phyloP scores from a whole-genome alignment of 1,284 basidiomycete species.

The Malassezia vespertilionis region DNA sequence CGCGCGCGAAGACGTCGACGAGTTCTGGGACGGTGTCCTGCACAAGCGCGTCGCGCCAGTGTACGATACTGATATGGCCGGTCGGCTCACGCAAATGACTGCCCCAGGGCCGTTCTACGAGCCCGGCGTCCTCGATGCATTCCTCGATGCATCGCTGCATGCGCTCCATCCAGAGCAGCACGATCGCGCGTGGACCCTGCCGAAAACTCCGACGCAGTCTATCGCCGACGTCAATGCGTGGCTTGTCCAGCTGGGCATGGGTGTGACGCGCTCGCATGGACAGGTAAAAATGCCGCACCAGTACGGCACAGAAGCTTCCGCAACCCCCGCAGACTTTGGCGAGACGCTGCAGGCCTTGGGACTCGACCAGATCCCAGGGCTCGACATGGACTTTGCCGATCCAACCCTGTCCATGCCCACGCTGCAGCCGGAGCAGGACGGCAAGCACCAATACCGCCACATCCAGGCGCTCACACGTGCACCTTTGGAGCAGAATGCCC shows the following conservation, averaged over 20 bases:
- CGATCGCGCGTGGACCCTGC: not conserved
- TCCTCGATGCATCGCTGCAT: conserved; percentile 10
- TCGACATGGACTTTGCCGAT: too few species aligned
- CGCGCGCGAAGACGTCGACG: conserved; percentile 30
- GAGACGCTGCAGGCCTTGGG: conserved; percentile 27
- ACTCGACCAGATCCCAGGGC: conserved; percentile 35
- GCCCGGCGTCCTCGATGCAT: not conserved
- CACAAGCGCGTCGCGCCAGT: conserved; percentile 36
- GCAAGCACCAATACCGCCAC: too few species aligned
- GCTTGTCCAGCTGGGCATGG: conserved; percentile 44
- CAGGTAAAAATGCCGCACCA: too few species aligned
- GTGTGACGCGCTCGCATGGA: conserved; percentile 20
- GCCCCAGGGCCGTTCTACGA: not conserved
- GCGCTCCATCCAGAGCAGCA: not conserved
- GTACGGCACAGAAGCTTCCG: too few species aligned
- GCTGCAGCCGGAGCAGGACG: too few species aligned
- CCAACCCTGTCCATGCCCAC: too few species aligned
- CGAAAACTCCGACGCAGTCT: not conserved
- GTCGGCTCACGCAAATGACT: conserved; percentile 27
- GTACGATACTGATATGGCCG: conserved; percentile 39
- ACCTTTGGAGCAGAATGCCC: too few species aligned
- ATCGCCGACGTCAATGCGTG: conserved; percentile 42
- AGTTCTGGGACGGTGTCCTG: conserved; percentile 36
- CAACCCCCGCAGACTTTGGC: conserved; percentile 28
- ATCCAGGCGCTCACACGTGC: too few species aligned